Conservation (phyloP, 495 filamentous ascomycete genomes). For the Penicillium manginii region DNA sequence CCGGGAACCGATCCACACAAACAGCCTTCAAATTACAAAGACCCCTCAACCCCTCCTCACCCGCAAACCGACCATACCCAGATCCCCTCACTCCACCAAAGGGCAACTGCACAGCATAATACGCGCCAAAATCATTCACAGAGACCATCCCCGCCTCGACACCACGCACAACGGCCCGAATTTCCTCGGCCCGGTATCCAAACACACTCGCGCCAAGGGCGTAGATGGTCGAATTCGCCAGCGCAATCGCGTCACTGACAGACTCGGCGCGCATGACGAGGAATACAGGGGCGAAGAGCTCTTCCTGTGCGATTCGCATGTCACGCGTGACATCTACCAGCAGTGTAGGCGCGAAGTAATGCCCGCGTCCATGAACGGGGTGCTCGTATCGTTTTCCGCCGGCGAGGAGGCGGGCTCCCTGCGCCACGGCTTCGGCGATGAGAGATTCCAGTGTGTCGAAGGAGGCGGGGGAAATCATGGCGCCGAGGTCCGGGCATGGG, state of each 20-base stretch:
- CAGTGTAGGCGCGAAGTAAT: conserved; percentile 91
- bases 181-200: conserved; percentile 53
- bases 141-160: conserved; percentile 87
- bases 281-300: conserved; percentile 92
- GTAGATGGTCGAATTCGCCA: conserved; percentile 78
- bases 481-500: conserved; percentile 73
- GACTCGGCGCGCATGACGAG: conserved; percentile 72
- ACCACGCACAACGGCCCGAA: conserved; percentile 63
- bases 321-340: conserved; percentile 77
- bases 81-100: conserved; percentile 88
- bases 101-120: conserved; percentile 88
- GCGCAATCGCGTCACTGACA: conserved; percentile 62
- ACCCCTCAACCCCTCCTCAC: conserved; percentile 81
- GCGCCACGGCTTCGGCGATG: conserved; percentile 72
- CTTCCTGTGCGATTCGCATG: conserved; percentile 86
- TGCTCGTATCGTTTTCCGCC: conserved; percentile 78
- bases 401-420: conserved; percentile 78
- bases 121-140: conserved; percentile 92
- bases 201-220: conserved; percentile 85
- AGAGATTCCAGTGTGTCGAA: conserved; percentile 73
- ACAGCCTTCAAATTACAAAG: conserved; percentile 87
- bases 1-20: conserved; percentile 71
- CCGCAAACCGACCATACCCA: conserved; percentile 92
- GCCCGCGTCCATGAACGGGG: conserved; percentile 70
- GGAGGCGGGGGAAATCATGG: conserved; percentile 77